phyloP scores from a whole-genome alignment of 2,329 filamentous ascomycete genomes.

The Aspergillus ibericus region DNA sequence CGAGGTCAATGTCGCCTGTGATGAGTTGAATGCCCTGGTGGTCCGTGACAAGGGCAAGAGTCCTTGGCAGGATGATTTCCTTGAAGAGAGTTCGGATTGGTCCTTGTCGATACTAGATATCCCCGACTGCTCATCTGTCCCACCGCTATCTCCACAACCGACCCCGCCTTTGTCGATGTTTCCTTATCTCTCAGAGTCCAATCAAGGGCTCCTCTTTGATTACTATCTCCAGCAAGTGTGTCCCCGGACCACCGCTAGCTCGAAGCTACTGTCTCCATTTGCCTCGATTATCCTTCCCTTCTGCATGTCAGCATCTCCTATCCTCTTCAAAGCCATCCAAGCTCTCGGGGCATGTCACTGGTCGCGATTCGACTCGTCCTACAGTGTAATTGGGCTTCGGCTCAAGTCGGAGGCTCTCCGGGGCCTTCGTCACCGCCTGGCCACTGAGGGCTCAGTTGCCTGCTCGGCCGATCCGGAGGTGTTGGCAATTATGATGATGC shows the following conservation, averaged over 20 bases:
- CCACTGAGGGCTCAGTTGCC: slow-evolving; percentile 26
- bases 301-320: slow-evolving; percentile 38
- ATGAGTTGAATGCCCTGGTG: slow-evolving; percentile 21
- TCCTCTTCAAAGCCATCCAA: slow-evolving; percentile 40
- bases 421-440: slow-evolving; percentile 37
- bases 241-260: slow-evolving; percentile 42
- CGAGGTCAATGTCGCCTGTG: slow-evolving; percentile 26
- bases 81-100: slow-evolving; percentile 2
- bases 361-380: slow-evolving; percentile 32
- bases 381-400: slow-evolving; percentile 35
- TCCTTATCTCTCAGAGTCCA: slow-evolving; percentile 30
- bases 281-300: slow-evolving; percentile 43
- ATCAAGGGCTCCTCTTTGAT: slow-evolving; percentile 36
- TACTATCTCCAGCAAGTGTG: slow-evolving; percentile 45
- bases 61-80: not conserved
- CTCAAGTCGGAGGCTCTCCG: slow-evolving; percentile 40
- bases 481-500: slow-evolving; percentile 47
- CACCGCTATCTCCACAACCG: slow-evolving; percentile 9
- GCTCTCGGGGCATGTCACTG: slow-evolving; percentile 42
- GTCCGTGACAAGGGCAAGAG: slow-evolving; percentile 4
- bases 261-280: slow-evolving; percentile 37
- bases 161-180: slow-evolving; percentile 27
- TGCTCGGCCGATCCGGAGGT: slow-evolving; percentile 36
- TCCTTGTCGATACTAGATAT: not conserved
- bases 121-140: not conserved